Evolutionary conservation across 176 grass and related monocot genomes (phyloP), one percentile per base, ranked within the genome.

Genomic region (Guadua angustifolia): DNA sequence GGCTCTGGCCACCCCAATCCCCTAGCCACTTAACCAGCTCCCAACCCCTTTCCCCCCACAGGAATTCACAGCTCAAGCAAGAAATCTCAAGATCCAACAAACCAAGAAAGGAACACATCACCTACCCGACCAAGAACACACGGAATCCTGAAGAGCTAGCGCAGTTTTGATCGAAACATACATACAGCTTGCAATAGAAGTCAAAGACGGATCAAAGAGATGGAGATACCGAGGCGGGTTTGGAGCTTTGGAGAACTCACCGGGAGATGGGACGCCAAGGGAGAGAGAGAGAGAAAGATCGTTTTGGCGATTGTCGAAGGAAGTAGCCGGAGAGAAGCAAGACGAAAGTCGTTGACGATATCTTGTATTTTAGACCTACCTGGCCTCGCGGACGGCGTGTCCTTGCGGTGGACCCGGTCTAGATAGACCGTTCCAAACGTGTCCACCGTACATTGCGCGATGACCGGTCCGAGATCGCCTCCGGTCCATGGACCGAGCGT

Each of bases 201-300:
- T 3, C 49, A 26, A 69, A 22, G 62, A 24, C 21, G 5, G 26
- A 51, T 66, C 60, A 17, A 68, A 38, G 32, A 57, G 5, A 70
- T 7, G n/a, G 65, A 55, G 79, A 17, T 1, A 47, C 75, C 7
- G 33, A n/a, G 73, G 6, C 2, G 60, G 74, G 39, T 11, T 8
- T 3, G 38, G 74, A 42, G 56, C n/a, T 61, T 45, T 3, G 45
- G 65, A 57, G 50, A 81, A 57, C 79, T 81, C 66, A 70, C 79
- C 66, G 35, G 75, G 44, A 40, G 76, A 65, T 11, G 76, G 47
- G 45, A 22, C 21, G 38, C 36, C 42, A 49, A 26, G 46, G n/a
- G 32, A 32, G 29, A 67, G 35, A 9, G 36, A 43, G 39, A 42
- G 22, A 10, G n/a, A n/a, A n/a, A n/a, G n/a, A n/a, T n/a, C 53